Conservation (phyloP, 441 rosid species). For the Erodium trifolium region DNA sequence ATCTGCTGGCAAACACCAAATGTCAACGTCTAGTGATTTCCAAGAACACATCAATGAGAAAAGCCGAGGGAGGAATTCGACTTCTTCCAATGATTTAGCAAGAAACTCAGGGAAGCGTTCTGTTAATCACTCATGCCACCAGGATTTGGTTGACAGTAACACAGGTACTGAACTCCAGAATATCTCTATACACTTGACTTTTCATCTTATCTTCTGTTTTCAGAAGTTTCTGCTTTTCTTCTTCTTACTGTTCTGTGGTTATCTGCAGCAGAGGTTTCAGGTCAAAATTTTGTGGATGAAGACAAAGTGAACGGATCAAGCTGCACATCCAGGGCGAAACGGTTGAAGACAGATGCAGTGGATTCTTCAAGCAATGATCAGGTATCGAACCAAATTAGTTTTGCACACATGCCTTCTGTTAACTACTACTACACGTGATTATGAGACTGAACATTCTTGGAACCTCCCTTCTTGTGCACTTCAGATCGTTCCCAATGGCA, state of each 20-base stretch:
- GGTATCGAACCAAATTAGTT: slow-evolving; percentile 19
- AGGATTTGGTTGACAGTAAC: slow-evolving; percentile 20
- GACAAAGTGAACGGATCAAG: slow-evolving; percentile 24
- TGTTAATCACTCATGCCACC: slow-evolving; percentile 15
- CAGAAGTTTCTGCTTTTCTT: background rate
- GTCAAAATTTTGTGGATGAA: slow-evolving; percentile 66
- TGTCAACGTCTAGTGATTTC: slow-evolving; percentile 17
- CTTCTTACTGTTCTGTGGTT: slow-evolving; percentile 8
- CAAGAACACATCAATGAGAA: slow-evolving; percentile 21
- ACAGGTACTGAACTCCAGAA: slow-evolving; percentile 29
- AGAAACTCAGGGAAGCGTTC: slow-evolving; percentile 20
- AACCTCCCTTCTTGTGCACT: slow-evolving; percentile 4
- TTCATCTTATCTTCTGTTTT: background rate
- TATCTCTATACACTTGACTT: no score
- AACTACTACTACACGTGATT: background rate
- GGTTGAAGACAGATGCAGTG: slow-evolving; percentile 20
- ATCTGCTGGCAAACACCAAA: slow-evolving; percentile 17
- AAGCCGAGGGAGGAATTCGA: slow-evolving; percentile 20
- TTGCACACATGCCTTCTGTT: background rate
- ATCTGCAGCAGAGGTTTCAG: slow-evolving; percentile 48
- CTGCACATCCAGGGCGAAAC: slow-evolving; percentile 20
- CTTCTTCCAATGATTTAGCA: slow-evolving; percentile 20
- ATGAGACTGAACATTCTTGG: background rate
- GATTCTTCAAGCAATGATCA: slow-evolving; percentile 28
- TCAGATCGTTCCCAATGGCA: slow-evolving; percentile 21